A percentile compares a stretch with the other conserved stretches of the same genome.
Evolutionary conservation across 306 rosid genomes (phyloP).

Genomic region (Carpinus fangiana): DNA sequence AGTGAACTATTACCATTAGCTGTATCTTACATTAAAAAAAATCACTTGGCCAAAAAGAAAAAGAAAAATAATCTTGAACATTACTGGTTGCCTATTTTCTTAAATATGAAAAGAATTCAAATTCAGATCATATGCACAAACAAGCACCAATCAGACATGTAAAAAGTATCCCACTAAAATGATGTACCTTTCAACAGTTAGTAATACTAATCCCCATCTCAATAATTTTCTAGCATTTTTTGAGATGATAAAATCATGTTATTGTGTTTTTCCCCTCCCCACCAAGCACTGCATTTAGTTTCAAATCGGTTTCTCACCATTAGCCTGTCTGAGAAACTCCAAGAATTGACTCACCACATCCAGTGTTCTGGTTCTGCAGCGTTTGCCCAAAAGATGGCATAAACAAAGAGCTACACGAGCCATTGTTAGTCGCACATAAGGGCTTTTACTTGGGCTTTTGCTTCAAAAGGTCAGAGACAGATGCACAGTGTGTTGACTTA

Average conservation of each 20-base stretch:
- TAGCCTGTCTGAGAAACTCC: background rate
- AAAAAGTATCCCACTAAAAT: background rate
- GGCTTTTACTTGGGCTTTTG: constrained; percentile 50
- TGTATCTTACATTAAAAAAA: no score
- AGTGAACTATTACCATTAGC: no score
- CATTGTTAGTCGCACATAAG: background rate
- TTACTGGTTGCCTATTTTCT: background rate
- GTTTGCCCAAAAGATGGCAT: background rate
- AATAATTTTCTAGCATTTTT: background rate
- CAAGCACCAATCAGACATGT: background rate
- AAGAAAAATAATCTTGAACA: background rate
- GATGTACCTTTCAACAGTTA: background rate
- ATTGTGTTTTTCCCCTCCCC: background rate
- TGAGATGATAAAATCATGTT: background rate
- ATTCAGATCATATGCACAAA: background rate
- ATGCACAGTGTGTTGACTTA: constrained; percentile 88
- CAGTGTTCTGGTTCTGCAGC: background rate
- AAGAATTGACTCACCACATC: background rate
- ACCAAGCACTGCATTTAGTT: background rate
- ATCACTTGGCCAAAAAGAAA: no score
- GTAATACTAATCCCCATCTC: background rate
- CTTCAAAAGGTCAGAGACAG: constrained; percentile 78
- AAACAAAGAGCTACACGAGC: background rate
- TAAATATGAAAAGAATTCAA: background rate
- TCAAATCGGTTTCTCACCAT: background rate